phyloP scores from a whole-genome alignment of 352 stramenopile species.

The Salisapilia sapeloensis region DNA sequence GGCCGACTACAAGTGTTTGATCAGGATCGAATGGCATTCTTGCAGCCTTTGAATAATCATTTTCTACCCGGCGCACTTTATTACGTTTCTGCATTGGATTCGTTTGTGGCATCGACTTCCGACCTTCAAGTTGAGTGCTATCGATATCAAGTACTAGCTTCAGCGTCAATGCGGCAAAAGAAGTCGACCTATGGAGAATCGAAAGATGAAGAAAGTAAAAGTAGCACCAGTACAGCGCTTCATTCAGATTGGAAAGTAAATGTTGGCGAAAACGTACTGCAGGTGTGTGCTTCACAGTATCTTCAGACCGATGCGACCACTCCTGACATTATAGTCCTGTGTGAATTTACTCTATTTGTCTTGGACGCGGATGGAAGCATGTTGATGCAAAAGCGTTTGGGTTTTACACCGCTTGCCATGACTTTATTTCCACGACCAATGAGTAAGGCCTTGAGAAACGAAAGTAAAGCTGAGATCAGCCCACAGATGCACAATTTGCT shows the following conservation, averaged over 20 bases:
- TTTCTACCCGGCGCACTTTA: conserved; percentile 69
- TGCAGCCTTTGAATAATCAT: conserved; percentile 63
- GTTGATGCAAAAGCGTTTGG: conserved; percentile 60
- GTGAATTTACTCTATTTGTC: conserved; percentile 67
- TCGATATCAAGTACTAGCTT: conserved; percentile 68
- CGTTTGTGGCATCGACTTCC: conserved; percentile 62
- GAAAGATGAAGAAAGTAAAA: conserved; percentile 22
- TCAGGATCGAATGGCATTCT: conserved; percentile 79
- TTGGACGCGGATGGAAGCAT: conserved; percentile 64
- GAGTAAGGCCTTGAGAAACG: conserved; percentile 2
- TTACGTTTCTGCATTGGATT: conserved; percentile 66
- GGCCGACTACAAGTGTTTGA: conserved; percentile 85
- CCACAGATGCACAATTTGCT: conserved; percentile 51
- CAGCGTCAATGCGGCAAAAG: conserved; percentile 48
- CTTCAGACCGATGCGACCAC: conserved; percentile 22
- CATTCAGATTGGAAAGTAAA: conserved; percentile 59
- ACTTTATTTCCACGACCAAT: conserved; percentile 24
- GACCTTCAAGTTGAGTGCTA: conserved; percentile 81
- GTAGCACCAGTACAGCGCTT: conserved; percentile 7
- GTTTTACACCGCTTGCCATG: conserved; percentile 44
- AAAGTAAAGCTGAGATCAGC: conserved; percentile 4
- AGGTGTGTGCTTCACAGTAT: conserved; percentile 52
- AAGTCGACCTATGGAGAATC: conserved; percentile 12
- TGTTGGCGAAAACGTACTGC: conserved; percentile 33
- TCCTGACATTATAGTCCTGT: conserved; percentile 73